Conservation (phyloP, 2,329 filamentous ascomycete genomes). For the Helminthosporium solani region DNA sequence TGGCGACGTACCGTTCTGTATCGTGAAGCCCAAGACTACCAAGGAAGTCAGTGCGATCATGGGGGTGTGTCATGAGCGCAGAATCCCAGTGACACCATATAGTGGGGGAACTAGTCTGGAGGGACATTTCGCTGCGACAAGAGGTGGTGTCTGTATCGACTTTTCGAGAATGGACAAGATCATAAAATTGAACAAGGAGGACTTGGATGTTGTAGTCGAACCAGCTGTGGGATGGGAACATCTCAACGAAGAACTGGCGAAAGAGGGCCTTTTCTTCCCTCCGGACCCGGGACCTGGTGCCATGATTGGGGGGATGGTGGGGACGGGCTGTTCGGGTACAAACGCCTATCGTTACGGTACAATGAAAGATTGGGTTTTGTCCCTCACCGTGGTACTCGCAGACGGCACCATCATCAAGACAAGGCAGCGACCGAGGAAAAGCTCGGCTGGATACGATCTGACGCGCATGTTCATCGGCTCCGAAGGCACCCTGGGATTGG, state of each 20-base stretch:
- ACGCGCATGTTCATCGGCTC: conserved; percentile 87
- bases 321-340: conserved; percentile 75
- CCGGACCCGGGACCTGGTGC: conserved; percentile 89
- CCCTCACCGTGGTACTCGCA: conserved; percentile 81
- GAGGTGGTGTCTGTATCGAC: conserved; percentile 81
- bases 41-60: conserved; percentile 84
- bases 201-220: conserved; percentile 60
- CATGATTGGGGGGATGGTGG: conserved; percentile 88
- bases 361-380: conserved; percentile 92
- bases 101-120: conserved; percentile 87
- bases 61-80: conserved; percentile 79
- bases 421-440: conserved; percentile 82
- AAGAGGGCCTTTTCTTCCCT: conserved; percentile 80
- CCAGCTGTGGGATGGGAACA: conserved; percentile 80
- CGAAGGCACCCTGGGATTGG: conserved; percentile 86
- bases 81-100: conserved; percentile 83
- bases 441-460: conserved; percentile 87
- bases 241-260: conserved; percentile 74
- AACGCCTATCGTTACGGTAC: conserved; percentile 92
- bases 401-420: conserved; percentile 91
- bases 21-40: conserved; percentile 75
- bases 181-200: conserved; percentile 69
- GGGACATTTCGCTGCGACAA: conserved; percentile 81
- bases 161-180: conserved; percentile 85
- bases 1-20: conserved; percentile 54